Percentiles rank a stretch among this genome's conserved stretches.
Conservation (phyloP, 768 basidiomycete genomes). For the Phanerodontia chrysosporium region DNA sequence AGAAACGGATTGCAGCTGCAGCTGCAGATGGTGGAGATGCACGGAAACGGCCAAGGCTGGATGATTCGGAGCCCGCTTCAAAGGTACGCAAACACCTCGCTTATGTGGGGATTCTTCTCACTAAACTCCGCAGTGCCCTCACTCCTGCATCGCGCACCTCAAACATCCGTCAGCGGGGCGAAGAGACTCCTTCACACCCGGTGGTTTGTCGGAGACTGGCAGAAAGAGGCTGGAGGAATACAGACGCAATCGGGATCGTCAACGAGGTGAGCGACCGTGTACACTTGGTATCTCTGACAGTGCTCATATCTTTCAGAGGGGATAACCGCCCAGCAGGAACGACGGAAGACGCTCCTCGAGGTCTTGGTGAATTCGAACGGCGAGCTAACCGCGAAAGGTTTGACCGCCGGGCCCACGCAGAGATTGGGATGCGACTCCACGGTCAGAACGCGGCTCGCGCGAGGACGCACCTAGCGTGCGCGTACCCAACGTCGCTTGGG, state of each 20-base stretch:
- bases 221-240: conserved; percentile 73
- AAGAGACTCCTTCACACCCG: conserved; percentile 94
- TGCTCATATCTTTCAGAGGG: conserved; percentile 47
- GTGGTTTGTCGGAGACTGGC: conserved; percentile 79
- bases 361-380: conserved; percentile 91
- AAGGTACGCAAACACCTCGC: conserved; percentile 50
- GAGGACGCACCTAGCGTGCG: conserved; percentile 79
- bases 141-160: conserved; percentile 55
- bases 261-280: conserved; percentile 43
- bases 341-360: conserved; percentile 58
- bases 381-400: conserved; percentile 73
- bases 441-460: conserved; percentile 44
- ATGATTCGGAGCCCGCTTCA: conserved; percentile 73
- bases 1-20: conserved; percentile 39
- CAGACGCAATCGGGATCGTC: conserved; percentile 63
- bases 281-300: not conserved
- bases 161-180: conserved; percentile 70
- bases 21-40: conserved; percentile 40
- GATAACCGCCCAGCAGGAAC: conserved; percentile 57
- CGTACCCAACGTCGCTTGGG: conserved; percentile 91
- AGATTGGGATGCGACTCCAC: conserved; percentile 61
- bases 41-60: conserved; percentile 65
- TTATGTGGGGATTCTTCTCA: not conserved
- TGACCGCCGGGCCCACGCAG: conserved; percentile 28
- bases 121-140: conserved; percentile 63